A percentile compares a stretch with the other conserved stretches of the same genome.
Evolutionary conservation across 176 grass and related monocot genomes (phyloP).

Genomic region (Aegilops tauschii): DNA sequence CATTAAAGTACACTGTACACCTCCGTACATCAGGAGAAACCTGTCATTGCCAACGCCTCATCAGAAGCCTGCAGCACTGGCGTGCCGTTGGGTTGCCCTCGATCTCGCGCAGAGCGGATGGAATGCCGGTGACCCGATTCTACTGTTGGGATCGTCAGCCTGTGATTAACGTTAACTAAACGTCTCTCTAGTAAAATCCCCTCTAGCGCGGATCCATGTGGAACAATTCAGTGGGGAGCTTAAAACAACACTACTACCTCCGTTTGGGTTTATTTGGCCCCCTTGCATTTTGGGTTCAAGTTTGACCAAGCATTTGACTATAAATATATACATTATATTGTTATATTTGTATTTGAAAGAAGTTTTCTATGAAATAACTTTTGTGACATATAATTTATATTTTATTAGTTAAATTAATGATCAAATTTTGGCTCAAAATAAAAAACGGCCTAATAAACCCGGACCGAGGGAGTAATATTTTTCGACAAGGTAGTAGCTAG

Average conservation of each 20-base stretch:
- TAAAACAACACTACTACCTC: neutral
- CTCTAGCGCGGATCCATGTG: neutral
- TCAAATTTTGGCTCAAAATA: too few species aligned
- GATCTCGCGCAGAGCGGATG: neutral
- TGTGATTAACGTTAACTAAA: neutral
- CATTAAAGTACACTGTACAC: constrained; percentile 3
- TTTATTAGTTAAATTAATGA: too few species aligned
- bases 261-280: too few species aligned
- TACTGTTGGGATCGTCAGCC: neutral
- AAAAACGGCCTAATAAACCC: too few species aligned
- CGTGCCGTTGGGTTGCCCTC: neutral
- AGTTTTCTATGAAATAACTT: too few species aligned
- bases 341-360: too few species aligned
- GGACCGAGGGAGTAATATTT: neutral
- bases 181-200: neutral
- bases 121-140: neutral
- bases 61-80: neutral
- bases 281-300: too few species aligned
- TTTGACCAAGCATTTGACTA: too few species aligned
- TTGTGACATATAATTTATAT: too few species aligned
- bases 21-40: neutral
- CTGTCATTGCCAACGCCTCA: neutral
- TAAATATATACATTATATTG: too few species aligned
- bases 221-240: neutral
- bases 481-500: too few species aligned